Percentiles rank a stretch among this genome's conserved stretches.
phyloP scores from a whole-genome alignment of 1,139 yeast genomes.

The Lodderomyces jiufengensis region DNA sequence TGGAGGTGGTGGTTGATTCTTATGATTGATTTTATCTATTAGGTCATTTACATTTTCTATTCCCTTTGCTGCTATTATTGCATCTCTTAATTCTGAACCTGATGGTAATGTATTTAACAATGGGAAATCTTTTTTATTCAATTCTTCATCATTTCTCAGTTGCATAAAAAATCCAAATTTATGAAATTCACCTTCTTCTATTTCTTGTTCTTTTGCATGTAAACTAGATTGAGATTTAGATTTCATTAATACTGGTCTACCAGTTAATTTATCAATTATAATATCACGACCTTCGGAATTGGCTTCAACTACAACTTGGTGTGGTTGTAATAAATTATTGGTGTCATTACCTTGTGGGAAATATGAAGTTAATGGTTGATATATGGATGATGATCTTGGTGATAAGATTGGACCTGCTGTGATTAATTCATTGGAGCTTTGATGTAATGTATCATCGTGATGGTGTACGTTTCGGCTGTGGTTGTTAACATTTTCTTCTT shows the following conservation, averaged over 20 bases:
- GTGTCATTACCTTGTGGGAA: constrained; percentile 4
- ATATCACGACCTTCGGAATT: constrained; percentile 50
- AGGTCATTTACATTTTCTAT: constrained; percentile 67
- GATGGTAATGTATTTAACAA: constrained; percentile 54
- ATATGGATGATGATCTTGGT: constrained; percentile 27
- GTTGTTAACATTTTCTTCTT: background rate
- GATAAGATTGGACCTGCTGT: constrained; percentile 55
- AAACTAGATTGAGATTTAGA: constrained; percentile 63
- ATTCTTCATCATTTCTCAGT: constrained; percentile 36
- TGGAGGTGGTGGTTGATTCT: constrained; percentile 21
- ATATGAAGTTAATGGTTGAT: constrained; percentile 5
- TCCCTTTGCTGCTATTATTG: constrained; percentile 75
- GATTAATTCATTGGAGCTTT: constrained; percentile 48
- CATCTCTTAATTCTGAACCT: constrained; percentile 73
- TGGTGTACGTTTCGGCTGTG: background rate
- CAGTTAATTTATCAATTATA: constrained; percentile 67
- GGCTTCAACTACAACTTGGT: constrained; percentile 62
- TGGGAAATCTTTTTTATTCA: constrained; percentile 20
- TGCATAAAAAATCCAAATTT: constrained; percentile 76
- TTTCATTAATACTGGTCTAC: constrained; percentile 64
- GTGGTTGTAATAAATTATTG: constrained; percentile 49
- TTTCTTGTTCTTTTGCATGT: constrained; percentile 72
- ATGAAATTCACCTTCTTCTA: constrained; percentile 90
- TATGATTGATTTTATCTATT: constrained; percentile 59
- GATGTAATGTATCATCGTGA: constrained; percentile 30